phyloP scores from a whole-genome alignment of 2,329 filamentous ascomycete species.

The Lachnellula subtilissima region DNA sequence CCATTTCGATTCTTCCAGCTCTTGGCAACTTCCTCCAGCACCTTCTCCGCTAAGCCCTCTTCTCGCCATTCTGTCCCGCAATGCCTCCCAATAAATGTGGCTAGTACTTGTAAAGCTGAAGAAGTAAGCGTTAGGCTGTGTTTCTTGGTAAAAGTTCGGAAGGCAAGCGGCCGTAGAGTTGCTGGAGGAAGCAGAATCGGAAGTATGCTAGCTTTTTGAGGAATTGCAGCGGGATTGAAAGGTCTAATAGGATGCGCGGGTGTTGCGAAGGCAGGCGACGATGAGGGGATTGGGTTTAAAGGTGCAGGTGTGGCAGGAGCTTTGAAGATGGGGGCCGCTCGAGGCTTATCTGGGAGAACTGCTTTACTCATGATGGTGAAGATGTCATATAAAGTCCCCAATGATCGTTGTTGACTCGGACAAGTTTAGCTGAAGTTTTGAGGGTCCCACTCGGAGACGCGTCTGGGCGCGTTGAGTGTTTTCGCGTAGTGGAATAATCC shows the following conservation, averaged over 20 bases:
- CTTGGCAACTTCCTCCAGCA: conserved; percentile 86
- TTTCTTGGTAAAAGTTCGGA: conserved; percentile 95
- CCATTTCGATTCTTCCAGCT: conserved; percentile 88
- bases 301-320: conserved; percentile 23
- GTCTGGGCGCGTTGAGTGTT: conserved; percentile 14
- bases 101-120: conserved; percentile 76
- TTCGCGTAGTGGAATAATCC: neutral
- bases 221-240: conserved; percentile 35
- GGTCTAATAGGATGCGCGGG: conserved; percentile 73
- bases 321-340: conserved; percentile 27
- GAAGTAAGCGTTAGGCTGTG: conserved; percentile 91
- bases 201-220: conserved; percentile 51
- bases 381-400: neutral
- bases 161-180: conserved; percentile 83
- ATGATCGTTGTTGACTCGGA: neutral
- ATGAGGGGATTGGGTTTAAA: conserved; percentile 68
- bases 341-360: conserved; percentile 20
- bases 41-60: conserved; percentile 85
- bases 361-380: conserved; percentile 23
- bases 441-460: conserved; percentile 8
- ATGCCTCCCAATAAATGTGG: conserved; percentile 84
- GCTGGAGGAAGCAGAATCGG: conserved; percentile 86
- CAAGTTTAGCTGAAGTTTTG: neutral
- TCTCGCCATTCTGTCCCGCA: conserved; percentile 97
- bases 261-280: conserved; percentile 85